Evolutionary conservation across 2,329 filamentous ascomycete genomes (phyloP).

Genomic region (Arthroderma sp.): DNA sequence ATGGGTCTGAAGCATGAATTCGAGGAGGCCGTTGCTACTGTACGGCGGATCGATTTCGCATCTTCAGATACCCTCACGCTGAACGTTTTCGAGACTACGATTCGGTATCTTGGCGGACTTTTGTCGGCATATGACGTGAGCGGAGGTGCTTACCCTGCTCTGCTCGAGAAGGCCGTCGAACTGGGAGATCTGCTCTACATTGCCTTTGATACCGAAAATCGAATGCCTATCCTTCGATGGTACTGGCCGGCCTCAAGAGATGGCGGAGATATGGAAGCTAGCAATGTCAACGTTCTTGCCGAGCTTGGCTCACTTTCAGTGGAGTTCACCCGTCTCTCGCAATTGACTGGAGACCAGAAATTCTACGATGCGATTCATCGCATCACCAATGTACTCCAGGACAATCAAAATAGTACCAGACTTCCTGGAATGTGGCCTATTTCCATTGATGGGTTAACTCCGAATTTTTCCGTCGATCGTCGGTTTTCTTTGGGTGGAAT

Average conservation of each 20-base stretch:
- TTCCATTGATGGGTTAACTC: slow-evolving; percentile 18
- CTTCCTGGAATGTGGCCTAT: slow-evolving; percentile 30
- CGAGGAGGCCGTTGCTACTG: slow-evolving; percentile 37
- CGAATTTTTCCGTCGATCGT: slow-evolving; percentile 15
- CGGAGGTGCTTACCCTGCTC: slow-evolving; percentile 24
- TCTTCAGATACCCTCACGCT: slow-evolving; percentile 17
- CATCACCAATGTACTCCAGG: slow-evolving; percentile 22
- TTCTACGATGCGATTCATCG: slow-evolving; percentile 27
- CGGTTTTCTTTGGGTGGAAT: slow-evolving; percentile 43
- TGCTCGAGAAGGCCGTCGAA: slow-evolving; percentile 41
- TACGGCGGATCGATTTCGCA: slow-evolving; percentile 43
- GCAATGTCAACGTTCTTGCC: slow-evolving; percentile 16
- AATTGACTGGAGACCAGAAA: slow-evolving; percentile 24
- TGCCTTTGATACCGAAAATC: slow-evolving; percentile 22
- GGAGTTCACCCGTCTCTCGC: slow-evolving; percentile 30
- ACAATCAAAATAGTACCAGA: slow-evolving; percentile 21
- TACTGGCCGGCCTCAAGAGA: slow-evolving; percentile 15
- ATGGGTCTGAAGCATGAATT: slow-evolving; percentile 48
- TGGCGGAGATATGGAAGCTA: slow-evolving; percentile 16
- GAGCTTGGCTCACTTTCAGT: slow-evolving; percentile 29
- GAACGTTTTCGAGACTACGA: slow-evolving; percentile 40
- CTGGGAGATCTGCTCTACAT: slow-evolving; percentile 42
- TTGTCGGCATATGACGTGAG: slow-evolving; percentile 42
- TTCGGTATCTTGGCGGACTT: slow-evolving; percentile 42
- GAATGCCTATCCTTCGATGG: slow-evolving; percentile 14